Conservation (phyloP, 805 yeast species). For the Yarrowia sp. region DNA sequence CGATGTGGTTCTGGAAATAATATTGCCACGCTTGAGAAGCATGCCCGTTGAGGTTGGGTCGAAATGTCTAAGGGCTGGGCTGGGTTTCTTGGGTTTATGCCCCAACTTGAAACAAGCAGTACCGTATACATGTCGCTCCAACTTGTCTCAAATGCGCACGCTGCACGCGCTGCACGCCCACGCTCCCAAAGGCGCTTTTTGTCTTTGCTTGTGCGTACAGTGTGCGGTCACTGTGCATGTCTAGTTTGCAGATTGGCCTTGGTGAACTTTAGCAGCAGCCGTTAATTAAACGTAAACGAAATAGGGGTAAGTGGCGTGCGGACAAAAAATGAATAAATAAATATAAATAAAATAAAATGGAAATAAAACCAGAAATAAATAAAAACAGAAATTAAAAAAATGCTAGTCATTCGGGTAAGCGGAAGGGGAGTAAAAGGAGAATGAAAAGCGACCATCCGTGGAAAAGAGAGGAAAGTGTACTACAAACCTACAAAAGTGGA, state of each 20-base stretch:
- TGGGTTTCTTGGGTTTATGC: not conserved
- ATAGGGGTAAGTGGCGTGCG: not conserved
- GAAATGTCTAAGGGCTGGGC: not conserved
- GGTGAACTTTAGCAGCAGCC: not conserved
- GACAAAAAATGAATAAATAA: not conserved
- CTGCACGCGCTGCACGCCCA: not conserved
- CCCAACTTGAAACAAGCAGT: constrained; percentile 5
- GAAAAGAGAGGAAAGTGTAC: no score
- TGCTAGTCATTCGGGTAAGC: no score
- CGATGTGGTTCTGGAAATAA: constrained; percentile 18
- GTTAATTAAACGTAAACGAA: constrained; percentile 21
- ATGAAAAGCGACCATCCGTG: no score
- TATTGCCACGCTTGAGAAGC: not conserved
- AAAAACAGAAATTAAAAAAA: no score
- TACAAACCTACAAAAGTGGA: no score
- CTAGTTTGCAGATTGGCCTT: not conserved
- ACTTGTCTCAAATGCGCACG: not conserved
- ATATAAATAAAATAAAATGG: no score
- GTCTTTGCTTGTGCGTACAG: not conserved
- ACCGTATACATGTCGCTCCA: not conserved
- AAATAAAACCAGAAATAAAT: no score
- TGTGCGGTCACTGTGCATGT: not conserved
- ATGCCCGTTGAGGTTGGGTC: not conserved
- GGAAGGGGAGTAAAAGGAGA: no score
- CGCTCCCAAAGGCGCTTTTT: not conserved